These are phyloP conservation scores for Quercus wislizeni DNA, from an alignment of 306 rosid genomes.

Conservation along the genomic window DNA sequence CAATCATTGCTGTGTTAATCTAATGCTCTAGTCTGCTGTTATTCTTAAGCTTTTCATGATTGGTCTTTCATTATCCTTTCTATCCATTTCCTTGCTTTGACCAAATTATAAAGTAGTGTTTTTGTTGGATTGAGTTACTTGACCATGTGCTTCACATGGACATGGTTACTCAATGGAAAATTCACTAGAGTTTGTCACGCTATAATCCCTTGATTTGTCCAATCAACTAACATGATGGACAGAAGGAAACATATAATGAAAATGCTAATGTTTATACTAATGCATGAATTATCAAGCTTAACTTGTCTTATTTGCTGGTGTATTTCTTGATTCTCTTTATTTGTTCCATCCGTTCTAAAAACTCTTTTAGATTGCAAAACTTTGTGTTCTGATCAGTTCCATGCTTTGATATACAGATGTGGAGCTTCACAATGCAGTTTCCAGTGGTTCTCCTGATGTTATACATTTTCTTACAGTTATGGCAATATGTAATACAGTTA, in stretches of 20 bases:
- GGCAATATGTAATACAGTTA: conserved; percentile 95
- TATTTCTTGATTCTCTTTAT: conserved; percentile 15
- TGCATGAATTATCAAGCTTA: conserved; percentile 1
- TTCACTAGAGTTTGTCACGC: conserved; percentile 1
- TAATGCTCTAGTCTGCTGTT: not conserved
- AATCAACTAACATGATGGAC: not conserved
- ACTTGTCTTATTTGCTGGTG: not conserved
- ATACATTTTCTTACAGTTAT: conserved; percentile 75
- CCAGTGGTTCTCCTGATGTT: conserved; percentile 72
- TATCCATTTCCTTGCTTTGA: conserved; percentile 1
- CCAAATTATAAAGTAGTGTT: not conserved
- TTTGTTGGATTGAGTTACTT: not conserved
- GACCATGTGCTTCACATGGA: not conserved
- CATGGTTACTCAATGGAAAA: not conserved
- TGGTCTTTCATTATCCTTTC: conserved; percentile 8
- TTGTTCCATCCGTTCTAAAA: not conserved
- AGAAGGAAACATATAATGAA: not conserved
- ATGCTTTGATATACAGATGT: conserved; percentile 57
- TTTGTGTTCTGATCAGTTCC: conserved; percentile 30
- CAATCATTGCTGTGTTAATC: not conserved
- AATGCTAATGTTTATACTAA: conserved; percentile 6
- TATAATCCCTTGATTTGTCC: conserved; percentile 3
- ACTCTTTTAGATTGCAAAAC: conserved; percentile 19
- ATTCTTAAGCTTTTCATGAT: not conserved
- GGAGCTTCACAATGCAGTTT: conserved; percentile 66